Evolutionary conservation across 331 rosid species (phyloP), one percentile per base, ranked within the genome.

Genomic region (Dryas integrifolia): DNA sequence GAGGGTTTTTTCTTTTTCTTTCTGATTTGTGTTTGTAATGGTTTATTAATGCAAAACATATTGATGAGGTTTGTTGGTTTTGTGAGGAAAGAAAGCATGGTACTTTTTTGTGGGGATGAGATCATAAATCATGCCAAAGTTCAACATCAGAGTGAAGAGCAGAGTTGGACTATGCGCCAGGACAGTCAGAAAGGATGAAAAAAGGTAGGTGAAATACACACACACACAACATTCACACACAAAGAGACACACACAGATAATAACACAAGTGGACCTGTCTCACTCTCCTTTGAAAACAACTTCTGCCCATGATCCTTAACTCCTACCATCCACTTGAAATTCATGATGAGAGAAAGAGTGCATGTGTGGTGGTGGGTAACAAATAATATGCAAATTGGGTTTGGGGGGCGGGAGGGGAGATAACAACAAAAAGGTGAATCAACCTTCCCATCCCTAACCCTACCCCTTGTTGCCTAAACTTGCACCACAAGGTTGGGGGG

Each of bases 241-340:
- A 30, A 30, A 30, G 35, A 30, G 35, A 30, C 35, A 69, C 58
- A 67, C 73, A 48, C 40, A 75, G 51, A 84, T 67, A 76, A 49
- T 76, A 53, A 76, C 76, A 80, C 81, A 72, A 79, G 83, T 82
- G 90, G 87, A 85, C 85, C 69, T 13, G 72, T 58, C 53, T 70
- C 72, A n/a, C 56, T 65, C 49, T 56, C 56, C 70, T 14, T 63
- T 77, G 92, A 85, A 82, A 85, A 86, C 86, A 82, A 86, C 86
- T 21, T 60, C 67, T 79, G 79, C 83, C 82, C 84, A 85, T 88
- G 81, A 79, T 80, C 66, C 81, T 79, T 70, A 82, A 75, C 85
- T 84, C 83, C 77, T 77, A 81, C 85, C 86, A 58, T 83, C 92
- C 88, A 85, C 90, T 84, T 74, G 85, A 84, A 77, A 59, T 80